Evolutionary conservation across 441 rosid genomes (phyloP), one percentile per base, ranked within the genome.

Genomic region (Mallotus japonicus): DNA sequence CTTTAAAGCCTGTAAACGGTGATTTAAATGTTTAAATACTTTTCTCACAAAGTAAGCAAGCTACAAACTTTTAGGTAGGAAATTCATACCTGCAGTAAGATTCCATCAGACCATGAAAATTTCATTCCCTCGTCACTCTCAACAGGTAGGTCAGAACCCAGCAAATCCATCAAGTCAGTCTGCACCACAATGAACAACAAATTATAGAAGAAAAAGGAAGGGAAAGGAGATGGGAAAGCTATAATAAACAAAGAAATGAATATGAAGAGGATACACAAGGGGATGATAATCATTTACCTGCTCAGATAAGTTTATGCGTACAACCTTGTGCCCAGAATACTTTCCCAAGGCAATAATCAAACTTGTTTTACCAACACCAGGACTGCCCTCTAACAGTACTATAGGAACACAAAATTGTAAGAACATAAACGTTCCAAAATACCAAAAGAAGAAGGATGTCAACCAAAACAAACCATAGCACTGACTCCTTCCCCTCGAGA

Each of bases 331-430:
- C 69, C 98, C 99, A 67, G 98, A 96, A 86, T 84, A 89, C 81
- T 88, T 92, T 61, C 98, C 97, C 86, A 96, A 79, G 60, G 99
- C 97, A 74, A 85, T 81, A 80, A 96, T 81, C 74, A 96, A 84
- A 83, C 98, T 96, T 72, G 99, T 96, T 84, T 96, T 96, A 74
- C 99, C 99, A 81, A 96, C 99, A 75, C 99, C 99, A 9, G 99
- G 99, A 81, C 98, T 93, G 76, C 99, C 99, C 87, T 96, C 99
- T 82, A 96, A 73, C 66, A 96, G 81, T 75, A 92, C 99, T 92
- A 90, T 64, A 81, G 82, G 55, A 55, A 74, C n/a, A 67, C n/a
- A 17, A 62, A 71, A 81, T 58, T 40, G 28, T 37, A 77, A 65
- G n/a, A 34, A 68, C 54, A 61, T 55, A 70, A 72, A 70, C 40